phyloP scores from a whole-genome alignment of 331 rosid genomes.

The Acacia pycnantha region DNA sequence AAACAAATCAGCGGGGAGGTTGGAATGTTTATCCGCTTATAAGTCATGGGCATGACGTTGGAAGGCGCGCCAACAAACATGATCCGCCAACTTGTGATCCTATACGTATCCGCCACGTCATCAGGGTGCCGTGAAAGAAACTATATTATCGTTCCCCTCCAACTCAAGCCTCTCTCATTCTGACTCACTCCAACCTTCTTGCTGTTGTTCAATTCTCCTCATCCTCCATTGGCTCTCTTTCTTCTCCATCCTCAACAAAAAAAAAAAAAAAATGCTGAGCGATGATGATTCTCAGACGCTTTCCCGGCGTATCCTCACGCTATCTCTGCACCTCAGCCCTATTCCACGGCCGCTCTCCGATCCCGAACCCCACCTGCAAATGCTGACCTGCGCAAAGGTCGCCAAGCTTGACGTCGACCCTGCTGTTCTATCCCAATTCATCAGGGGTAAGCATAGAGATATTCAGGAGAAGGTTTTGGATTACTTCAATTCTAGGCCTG shows the following conservation, averaged over 20 bases:
- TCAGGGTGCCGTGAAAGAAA: conserved; percentile 25
- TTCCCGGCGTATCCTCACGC: conserved; percentile 50
- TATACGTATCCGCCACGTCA: conserved; percentile 17
- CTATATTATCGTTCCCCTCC: not conserved
- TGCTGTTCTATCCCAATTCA: conserved; percentile 34
- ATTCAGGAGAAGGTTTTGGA: conserved; percentile 60
- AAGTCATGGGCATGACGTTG: not conserved
- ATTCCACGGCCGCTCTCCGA: not conserved
- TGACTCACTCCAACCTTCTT: not conserved
- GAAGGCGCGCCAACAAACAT: conserved; percentile 20
- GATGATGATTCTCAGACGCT: conserved; percentile 33
- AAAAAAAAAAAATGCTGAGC: conserved; percentile 26
- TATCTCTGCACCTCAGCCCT: conserved; percentile 63
- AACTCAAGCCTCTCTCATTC: not conserved
- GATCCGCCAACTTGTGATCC: not conserved
- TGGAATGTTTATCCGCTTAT: not conserved
- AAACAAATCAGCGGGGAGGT: not conserved
- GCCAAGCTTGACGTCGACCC: conserved; percentile 47
- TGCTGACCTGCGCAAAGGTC: conserved; percentile 46
- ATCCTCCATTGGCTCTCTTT: not conserved
- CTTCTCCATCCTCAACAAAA: not conserved
- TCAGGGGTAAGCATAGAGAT: conserved; percentile 72
- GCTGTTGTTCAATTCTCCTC: not conserved
- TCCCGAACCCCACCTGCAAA: conserved; percentile 22
- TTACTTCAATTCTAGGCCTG: conserved; percentile 66